Base-by-base conservation (phyloP, 441 rosid genomes). In the Gossypium schwendimanii region DNA sequence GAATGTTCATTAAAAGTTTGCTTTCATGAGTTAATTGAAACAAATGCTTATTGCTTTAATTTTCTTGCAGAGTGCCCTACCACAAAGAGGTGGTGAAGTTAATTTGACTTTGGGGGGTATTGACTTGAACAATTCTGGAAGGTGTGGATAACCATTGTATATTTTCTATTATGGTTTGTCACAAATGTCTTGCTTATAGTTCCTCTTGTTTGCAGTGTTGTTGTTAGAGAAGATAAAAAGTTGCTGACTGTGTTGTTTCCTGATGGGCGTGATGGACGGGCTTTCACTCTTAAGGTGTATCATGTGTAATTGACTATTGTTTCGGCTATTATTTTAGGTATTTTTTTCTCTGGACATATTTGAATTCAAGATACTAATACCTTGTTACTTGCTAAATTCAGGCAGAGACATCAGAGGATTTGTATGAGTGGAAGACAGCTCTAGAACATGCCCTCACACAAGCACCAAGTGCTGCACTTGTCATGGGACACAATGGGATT, bases 241-340 rank as follows among this genome's bases (percentile, higher is more conserved):
- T 81, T 95, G 75, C 76, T 95, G 81, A 95, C 99, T 59, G 99
- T 95, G 52, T 82, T 95, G 74, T 93, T 95, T 83, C 99, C 99
- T 72, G 98, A 95, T 86, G 99, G 99, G 75, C 95, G 97, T 74
- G 99, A 92, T 86, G 98, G 99, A 57, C 90, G 99, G 85, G 99
- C 98, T 66, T 92, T 95, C 83, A 95, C 98, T 61, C 96, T 95
- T 77, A 95, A 95, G 99, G 99, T 92, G 83, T 75, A 76, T 79
- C 50, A 60, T 66, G 62, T 26, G 50, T 73, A 21, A 52, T 63
- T 76, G 26, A 44, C 44, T 61, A 58, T 82, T 69, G 33, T 76
- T 76, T 49, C 57, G 23, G 24, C 23, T 64, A 20, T 41, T n/a
- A 28, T 54, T 28, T 49, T 52, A 64, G 8, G 63, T 26, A 24